Conservation (phyloP, 2,329 filamentous ascomycete genomes). For the Exophiala phaeomuriformis region DNA sequence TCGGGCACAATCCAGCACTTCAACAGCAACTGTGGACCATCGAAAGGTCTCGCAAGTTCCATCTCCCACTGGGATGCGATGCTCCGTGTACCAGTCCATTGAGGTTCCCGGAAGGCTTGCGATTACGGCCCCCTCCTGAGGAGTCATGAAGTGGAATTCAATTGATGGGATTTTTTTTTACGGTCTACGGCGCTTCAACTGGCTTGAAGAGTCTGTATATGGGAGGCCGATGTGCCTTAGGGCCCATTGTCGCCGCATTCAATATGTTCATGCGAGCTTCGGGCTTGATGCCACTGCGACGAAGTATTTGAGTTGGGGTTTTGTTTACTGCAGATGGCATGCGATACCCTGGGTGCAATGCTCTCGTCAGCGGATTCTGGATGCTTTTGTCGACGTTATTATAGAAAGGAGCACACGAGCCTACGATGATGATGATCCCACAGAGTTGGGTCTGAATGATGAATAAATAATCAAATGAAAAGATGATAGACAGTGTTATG, state of each 20-base stretch:
- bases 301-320: neutral
- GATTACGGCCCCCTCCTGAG: neutral
- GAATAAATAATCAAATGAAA: neutral
- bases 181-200: neutral
- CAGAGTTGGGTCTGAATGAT: neutral
- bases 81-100: slow-evolving; percentile 6
- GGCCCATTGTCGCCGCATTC: neutral
- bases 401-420: neutral
- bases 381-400: neutral
- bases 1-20: slow-evolving; percentile 15
- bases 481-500: neutral
- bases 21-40: slow-evolving; percentile 19
- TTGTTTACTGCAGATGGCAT: too few relatives aligned
- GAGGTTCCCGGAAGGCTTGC: slow-evolving; percentile 17
- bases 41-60: slow-evolving; percentile 13
- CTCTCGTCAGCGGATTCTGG: neutral
- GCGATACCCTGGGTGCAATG: too few relatives aligned
- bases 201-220: neutral
- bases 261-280: neutral
- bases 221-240: neutral
- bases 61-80: slow-evolving; percentile 21
- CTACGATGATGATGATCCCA: neutral
- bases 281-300: neutral
- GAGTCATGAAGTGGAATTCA: neutral
- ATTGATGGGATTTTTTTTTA: neutral